Conservation (phyloP, 202 grass and related monocot genomes). For the Saccharum hybrid region DNA sequence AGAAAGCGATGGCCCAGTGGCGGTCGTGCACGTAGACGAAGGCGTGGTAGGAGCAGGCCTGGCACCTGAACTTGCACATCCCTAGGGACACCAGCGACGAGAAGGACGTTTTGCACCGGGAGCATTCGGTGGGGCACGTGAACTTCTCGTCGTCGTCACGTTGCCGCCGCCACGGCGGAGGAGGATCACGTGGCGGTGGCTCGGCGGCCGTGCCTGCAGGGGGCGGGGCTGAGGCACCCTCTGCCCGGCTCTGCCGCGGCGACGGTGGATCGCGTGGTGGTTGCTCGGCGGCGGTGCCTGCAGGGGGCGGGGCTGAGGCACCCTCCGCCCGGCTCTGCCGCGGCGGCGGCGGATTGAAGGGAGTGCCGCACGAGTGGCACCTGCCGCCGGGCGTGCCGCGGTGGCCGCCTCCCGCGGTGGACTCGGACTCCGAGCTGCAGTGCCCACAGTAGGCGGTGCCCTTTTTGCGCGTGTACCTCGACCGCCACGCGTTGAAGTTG, state of each 20-base stretch:
- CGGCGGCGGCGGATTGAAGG: neutral
- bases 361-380: neutral
- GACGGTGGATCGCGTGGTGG: no score
- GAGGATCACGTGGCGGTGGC: neutral
- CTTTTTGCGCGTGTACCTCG: neutral
- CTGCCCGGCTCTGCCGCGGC: no score
- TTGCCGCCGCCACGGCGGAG: neutral
- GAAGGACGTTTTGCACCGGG: neutral
- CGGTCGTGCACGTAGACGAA: neutral
- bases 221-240: no score
- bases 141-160: neutral
- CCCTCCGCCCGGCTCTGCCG: neutral
- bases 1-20: neutral
- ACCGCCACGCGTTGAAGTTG: neutral
- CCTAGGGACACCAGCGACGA: neutral
- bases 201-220: neutral
- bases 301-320: no score
- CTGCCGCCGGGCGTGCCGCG: neutral
- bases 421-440: neutral
- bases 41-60: neutral
- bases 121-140: neutral
- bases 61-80: neutral
- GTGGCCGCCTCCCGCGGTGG: constrained; percentile 13
- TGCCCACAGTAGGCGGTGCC: neutral
- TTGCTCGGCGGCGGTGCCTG: no score